Evolutionary conservation across 345 rosid species (phyloP), one percentile per base, ranked within the genome.

Genomic region (Durio zibethinus): DNA sequence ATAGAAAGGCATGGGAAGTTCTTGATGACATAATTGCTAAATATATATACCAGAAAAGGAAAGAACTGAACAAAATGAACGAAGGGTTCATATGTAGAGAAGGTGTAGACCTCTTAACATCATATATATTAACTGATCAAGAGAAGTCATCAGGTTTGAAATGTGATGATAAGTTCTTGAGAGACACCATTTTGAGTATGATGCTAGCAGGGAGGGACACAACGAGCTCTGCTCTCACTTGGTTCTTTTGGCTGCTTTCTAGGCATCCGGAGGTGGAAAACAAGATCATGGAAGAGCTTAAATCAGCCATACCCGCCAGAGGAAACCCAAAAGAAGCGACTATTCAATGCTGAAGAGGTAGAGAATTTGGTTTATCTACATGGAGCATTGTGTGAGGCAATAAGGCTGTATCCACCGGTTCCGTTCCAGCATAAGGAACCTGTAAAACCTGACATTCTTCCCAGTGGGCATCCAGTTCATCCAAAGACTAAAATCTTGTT

Each of bases 231-330:
- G 82, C 82, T 52, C 89, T 86, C 45, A 78, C 87, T 60, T 84
- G 92, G 90, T 80, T 85, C 74, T 78, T 85, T 64, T 89, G 87
- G 86, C 87, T 89, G 38, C 29, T 89, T 0, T 79, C 74, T 40
- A 77, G 56, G 71, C 69, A 81, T 63, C 82, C 83, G 5, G 23
- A 40, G 8, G 84, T 68, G 12, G 82, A 82, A 20, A 8, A n/a
- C 68, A 85, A 80, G 78, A 86, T 88, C 31, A 78, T 76, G 25
- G 74, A 86, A 27, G 89, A 88, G 78, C 62, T 86, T 38, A 38
- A 64, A 54, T 63, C 67, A 48, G 57, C 2, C 73, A 21, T 66
- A 38, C 31, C 50, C 0, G 18, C 31, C n/a, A 4, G 71, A n/a
- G 52, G 48, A 80, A 56, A 36, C 14, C 4, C 10, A 33, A 9